Evolutionary conservation across 140 eudicot genomes (phyloP).

Genomic region (Erigeron philadelphicus): DNA sequence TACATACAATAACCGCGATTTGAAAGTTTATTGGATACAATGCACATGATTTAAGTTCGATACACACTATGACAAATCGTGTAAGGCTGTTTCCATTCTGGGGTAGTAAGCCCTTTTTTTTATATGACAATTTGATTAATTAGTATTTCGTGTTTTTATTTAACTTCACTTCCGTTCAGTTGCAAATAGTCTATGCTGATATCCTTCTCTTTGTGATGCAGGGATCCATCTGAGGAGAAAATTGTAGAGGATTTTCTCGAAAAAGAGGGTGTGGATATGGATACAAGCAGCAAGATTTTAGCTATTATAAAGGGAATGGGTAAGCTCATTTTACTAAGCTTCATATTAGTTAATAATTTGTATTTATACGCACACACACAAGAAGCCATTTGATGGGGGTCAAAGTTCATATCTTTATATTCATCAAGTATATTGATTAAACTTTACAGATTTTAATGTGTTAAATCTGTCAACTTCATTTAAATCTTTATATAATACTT

Average conservation of each 20-base stretch:
- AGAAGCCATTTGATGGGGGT: no score
- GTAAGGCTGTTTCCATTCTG: no score
- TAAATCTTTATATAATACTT: conserved; percentile 4
- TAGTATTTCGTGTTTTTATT: background rate
- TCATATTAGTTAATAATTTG: background rate
- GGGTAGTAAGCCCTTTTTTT: background rate
- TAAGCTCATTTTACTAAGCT: conserved; percentile 27
- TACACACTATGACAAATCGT: no score
- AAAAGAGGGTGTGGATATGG: conserved; percentile 58
- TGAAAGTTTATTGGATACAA: no score
- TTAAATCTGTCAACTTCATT: background rate
- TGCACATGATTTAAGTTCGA: no score
- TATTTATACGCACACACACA: background rate
- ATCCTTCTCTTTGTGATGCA: conserved; percentile 18
- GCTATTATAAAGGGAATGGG: conserved; percentile 80
- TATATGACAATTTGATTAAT: background rate
- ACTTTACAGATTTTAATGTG: background rate
- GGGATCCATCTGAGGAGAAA: conserved; percentile 74
- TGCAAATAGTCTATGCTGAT: conserved; percentile 12
- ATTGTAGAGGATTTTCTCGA: conserved; percentile 70
- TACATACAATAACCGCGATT: no score
- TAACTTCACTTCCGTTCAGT: background rate
- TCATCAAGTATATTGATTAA: no score
- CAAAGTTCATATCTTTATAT: no score
- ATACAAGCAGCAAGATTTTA: conserved; percentile 47